phyloP scores from a whole-genome alignment of 441 rosid species.

The Euphorbia corollata region DNA sequence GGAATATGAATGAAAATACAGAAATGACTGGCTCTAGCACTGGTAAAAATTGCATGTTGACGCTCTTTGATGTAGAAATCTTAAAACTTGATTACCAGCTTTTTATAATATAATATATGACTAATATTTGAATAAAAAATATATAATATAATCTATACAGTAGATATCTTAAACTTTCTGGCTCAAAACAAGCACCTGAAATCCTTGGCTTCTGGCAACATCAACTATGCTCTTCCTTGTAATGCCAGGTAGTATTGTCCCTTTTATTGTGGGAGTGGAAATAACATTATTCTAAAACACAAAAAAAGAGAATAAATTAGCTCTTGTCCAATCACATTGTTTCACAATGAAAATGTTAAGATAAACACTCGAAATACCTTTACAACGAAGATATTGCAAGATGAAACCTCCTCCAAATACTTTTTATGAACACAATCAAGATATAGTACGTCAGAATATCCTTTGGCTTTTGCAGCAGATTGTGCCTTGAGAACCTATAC shows the following conservation, averaged over 20 bases:
- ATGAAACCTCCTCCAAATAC: constrained; percentile 86
- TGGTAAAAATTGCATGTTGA: not conserved
- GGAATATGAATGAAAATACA: not conserved
- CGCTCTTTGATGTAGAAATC: not conserved
- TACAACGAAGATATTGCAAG: constrained; percentile 89
- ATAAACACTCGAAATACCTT: constrained; percentile 48
- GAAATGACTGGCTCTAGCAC: not conserved
- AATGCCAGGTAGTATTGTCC: constrained; percentile 86
- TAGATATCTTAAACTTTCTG: not conserved
- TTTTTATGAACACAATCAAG: constrained; percentile 79
- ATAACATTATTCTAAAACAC: constrained; percentile 45
- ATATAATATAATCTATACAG: constrained; percentile 9
- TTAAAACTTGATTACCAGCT: not conserved
- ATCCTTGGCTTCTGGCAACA: constrained; percentile 73
- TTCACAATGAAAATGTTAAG: not conserved
- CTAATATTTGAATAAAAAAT: not conserved
- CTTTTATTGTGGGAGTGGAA: constrained; percentile 72
- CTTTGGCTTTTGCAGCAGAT: constrained; percentile 79
- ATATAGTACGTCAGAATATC: constrained; percentile 88
- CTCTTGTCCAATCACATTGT: constrained; percentile 4
- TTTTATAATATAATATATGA: not conserved
- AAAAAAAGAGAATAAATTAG: constrained; percentile 17
- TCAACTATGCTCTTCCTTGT: constrained; percentile 82
- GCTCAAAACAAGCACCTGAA: constrained; percentile 39
- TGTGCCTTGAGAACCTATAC: constrained; percentile 84